Percentiles rank a stretch among this genome's conserved stretches.
Evolutionary conservation across 805 yeast species (phyloP).

Genomic region (Teunomyces panamensis): DNA sequence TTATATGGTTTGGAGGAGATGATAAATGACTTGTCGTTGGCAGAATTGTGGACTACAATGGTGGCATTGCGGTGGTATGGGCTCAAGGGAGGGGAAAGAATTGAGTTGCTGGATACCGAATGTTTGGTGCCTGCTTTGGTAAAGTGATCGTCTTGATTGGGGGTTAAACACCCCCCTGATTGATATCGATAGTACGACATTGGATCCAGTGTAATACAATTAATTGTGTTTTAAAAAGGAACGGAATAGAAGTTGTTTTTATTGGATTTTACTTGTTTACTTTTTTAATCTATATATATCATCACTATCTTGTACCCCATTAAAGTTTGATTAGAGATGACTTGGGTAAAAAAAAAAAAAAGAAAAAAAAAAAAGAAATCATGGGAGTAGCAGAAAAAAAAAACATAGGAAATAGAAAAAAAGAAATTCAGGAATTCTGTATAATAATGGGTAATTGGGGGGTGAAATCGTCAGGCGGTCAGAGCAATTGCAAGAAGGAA

Average conservation of each 20-base stretch:
- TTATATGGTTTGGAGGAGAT: slow-evolving; percentile 33
- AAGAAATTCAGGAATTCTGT: neutral
- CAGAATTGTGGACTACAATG: slow-evolving; percentile 6
- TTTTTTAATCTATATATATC: slow-evolving; percentile 2
- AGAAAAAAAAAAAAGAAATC: neutral
- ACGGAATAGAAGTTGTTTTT: neutral
- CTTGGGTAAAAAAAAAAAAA: neutral
- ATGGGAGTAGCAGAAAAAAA: neutral
- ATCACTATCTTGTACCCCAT: slow-evolving; percentile 2
- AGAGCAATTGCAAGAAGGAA: no score
- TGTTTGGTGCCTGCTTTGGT: slow-evolving; percentile 7
- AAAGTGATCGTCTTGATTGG: slow-evolving; percentile 13
- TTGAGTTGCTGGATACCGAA: slow-evolving; percentile 11
- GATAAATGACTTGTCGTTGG: slow-evolving; percentile 8
- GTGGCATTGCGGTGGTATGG: slow-evolving; percentile 14
- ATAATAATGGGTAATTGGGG: neutral
- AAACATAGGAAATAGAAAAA: neutral
- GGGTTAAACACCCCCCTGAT: slow-evolving; percentile 29
- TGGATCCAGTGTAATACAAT: neutral
- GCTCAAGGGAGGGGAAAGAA: slow-evolving; percentile 27
- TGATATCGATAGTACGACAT: slow-evolving; percentile 2
- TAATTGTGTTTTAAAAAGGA: slow-evolving; percentile 3
- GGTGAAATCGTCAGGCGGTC: neutral
- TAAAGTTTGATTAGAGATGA: slow-evolving; percentile 5
- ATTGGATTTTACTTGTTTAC: neutral